Evolutionary conservation across 2,329 filamentous ascomycete species (phyloP).

Genomic region (Colletotrichum spaethianum): DNA sequence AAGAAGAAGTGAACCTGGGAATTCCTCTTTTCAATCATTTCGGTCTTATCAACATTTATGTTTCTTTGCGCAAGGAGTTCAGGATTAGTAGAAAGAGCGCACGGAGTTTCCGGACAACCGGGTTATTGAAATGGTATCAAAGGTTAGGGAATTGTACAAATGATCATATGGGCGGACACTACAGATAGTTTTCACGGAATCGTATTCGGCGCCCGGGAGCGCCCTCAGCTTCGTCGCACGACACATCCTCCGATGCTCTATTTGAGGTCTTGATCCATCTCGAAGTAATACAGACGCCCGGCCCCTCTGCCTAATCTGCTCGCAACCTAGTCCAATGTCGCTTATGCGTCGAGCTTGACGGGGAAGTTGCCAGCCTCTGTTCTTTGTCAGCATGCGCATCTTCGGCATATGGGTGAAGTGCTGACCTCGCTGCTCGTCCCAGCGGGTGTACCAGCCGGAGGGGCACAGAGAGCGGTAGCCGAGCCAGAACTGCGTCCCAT

Average conservation of each 20-base stretch:
- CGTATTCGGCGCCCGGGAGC: slow-evolving; percentile 30
- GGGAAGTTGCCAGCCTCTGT: slow-evolving; percentile 79
- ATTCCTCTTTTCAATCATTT: neutral
- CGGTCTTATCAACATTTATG: neutral
- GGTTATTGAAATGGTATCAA: slow-evolving; percentile 8
- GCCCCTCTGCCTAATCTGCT: slow-evolving; percentile 36
- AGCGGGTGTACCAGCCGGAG: slow-evolving; percentile 91
- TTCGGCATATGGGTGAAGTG: slow-evolving; percentile 5
- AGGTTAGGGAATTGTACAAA: slow-evolving; percentile 20
- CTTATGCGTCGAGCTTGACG: slow-evolving; percentile 73
- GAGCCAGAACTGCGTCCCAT: slow-evolving; percentile 83
- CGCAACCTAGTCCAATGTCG: slow-evolving; percentile 39
- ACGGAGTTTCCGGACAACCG: slow-evolving; percentile 33
- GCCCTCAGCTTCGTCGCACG: slow-evolving; percentile 33
- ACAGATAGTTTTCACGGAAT: slow-evolving; percentile 33
- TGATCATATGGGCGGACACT: slow-evolving; percentile 20
- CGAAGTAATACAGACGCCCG: slow-evolving; percentile 55
- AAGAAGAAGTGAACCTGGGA: slow-evolving; percentile 13
- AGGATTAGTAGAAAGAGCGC: neutral
- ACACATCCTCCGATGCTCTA: slow-evolving; percentile 42
- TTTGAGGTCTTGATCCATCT: slow-evolving; percentile 46
- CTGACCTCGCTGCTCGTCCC: slow-evolving; percentile 97
- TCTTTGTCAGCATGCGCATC: slow-evolving; percentile 34
- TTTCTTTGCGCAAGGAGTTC: slow-evolving; percentile 19
- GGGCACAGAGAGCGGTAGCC: slow-evolving; percentile 98